These are phyloP conservation scores for Passalora sequoiae DNA, from an alignment of 2,329 filamentous ascomycete species.

Conservation along the genomic window DNA sequence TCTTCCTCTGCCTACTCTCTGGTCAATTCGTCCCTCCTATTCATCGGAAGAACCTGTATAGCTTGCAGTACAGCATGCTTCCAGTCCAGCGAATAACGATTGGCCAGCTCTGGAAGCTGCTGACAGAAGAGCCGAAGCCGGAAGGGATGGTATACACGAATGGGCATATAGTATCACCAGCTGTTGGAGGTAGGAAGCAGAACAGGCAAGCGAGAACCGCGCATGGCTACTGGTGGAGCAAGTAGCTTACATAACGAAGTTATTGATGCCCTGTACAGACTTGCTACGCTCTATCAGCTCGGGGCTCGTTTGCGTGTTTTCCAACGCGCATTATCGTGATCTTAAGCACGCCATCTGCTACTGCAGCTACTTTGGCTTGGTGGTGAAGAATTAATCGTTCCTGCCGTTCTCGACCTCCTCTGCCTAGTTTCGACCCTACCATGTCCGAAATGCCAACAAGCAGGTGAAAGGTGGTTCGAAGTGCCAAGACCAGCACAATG, in stretches of 20 bases:
- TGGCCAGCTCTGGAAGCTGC: constrained; percentile 68
- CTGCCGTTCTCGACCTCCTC: no score
- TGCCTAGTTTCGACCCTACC: no score
- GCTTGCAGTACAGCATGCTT: constrained; percentile 95
- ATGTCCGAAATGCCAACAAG: no score
- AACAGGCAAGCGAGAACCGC: constrained; percentile 13
- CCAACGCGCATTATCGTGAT: no score
- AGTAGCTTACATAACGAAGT: constrained; percentile 11
- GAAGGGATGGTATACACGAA: constrained; percentile 15
- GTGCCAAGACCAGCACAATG: no score
- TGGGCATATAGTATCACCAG: constrained; percentile 18
- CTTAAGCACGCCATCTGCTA: no score
- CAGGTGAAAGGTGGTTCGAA: no score
- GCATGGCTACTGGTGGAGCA: constrained; percentile 31
- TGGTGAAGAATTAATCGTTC: no score
- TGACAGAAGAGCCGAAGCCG: constrained; percentile 21
- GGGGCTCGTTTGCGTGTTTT: no score
- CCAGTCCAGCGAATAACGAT: constrained; percentile 76
- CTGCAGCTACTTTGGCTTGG: no score
- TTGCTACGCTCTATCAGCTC: no score
- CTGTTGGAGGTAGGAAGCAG: constrained; percentile 11
- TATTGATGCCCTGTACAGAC: constrained; percentile 3
- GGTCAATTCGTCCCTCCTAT: constrained; percentile 86
- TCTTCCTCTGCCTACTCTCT: constrained; percentile 80
- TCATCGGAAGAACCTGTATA: constrained; percentile 89